Conservation (phyloP, 768 basidiomycete genomes). For the Crepidotus variabilis region DNA sequence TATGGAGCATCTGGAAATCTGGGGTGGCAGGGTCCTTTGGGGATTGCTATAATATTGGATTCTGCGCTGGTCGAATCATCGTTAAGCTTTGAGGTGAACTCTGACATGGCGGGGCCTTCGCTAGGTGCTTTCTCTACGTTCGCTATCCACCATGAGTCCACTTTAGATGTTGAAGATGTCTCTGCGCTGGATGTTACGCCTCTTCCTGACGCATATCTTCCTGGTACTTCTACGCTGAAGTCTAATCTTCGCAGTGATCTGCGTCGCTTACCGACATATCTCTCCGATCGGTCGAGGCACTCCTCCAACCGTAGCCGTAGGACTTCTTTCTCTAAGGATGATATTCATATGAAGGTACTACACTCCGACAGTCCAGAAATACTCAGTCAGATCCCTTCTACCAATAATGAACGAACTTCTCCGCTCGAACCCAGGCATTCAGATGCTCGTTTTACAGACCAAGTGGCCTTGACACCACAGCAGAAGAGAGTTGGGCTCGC, state of each 20-base stretch:
- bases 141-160: not conserved
- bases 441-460: not conserved
- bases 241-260: not conserved
- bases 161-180: not conserved
- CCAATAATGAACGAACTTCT: conserved; percentile 5
- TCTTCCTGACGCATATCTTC: not conserved
- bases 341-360: not conserved
- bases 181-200: not conserved
- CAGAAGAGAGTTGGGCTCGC: conserved; percentile 24
- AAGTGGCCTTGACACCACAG: conserved; percentile 6
- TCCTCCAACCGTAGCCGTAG: not conserved
- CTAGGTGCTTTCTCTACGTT: conserved; percentile 1
- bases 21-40: no score
- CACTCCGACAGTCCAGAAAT: no score
- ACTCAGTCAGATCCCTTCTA: not conserved
- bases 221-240: not conserved
- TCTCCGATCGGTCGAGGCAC: not conserved
- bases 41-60: no score
- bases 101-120: conserved; percentile 2
- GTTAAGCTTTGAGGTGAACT: not conserved
- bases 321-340: not conserved
- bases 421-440: not conserved
- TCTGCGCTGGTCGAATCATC: no score
- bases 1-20: no score
- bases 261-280: not conserved